These are phyloP conservation scores for Tuber melanosporum DNA, from an alignment of 495 filamentous ascomycete species.

Conservation along the genomic window DNA sequence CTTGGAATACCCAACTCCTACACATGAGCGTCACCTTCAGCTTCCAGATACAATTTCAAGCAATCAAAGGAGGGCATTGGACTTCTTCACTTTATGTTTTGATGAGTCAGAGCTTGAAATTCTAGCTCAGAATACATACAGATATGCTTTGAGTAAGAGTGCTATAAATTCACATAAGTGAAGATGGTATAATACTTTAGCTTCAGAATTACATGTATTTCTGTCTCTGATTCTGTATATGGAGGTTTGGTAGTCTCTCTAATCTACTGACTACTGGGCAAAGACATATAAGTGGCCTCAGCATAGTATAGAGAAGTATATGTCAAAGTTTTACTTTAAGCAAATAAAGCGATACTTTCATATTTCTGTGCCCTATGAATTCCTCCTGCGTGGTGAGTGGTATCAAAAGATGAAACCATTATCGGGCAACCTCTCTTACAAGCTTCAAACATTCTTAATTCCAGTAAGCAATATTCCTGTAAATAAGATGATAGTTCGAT, in stretches of 20 bases:
- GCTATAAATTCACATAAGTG: background rate
- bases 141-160: background rate
- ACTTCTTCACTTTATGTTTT: background rate
- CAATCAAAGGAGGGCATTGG: background rate
- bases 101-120: background rate
- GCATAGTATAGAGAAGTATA: too few relatives aligned
- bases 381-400: too few relatives aligned
- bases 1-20: background rate
- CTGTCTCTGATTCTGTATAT: background rate
- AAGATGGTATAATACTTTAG: background rate
- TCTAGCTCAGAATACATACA: background rate
- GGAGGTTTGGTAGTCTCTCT: background rate
- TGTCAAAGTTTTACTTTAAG: too few relatives aligned
- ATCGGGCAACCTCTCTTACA: too few relatives aligned
- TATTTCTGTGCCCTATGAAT: too few relatives aligned
- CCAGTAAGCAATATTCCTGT: too few relatives aligned
- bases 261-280: background rate
- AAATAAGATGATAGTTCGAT: too few relatives aligned
- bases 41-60: background rate
- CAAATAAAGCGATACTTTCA: too few relatives aligned
- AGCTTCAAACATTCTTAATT: too few relatives aligned
- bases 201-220: background rate
- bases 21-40: background rate
- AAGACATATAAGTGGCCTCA: too few relatives aligned
- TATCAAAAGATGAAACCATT: too few relatives aligned